phyloP scores from a whole-genome alignment of 495 filamentous ascomycete species.

The Corynascus novoguineensis region DNA sequence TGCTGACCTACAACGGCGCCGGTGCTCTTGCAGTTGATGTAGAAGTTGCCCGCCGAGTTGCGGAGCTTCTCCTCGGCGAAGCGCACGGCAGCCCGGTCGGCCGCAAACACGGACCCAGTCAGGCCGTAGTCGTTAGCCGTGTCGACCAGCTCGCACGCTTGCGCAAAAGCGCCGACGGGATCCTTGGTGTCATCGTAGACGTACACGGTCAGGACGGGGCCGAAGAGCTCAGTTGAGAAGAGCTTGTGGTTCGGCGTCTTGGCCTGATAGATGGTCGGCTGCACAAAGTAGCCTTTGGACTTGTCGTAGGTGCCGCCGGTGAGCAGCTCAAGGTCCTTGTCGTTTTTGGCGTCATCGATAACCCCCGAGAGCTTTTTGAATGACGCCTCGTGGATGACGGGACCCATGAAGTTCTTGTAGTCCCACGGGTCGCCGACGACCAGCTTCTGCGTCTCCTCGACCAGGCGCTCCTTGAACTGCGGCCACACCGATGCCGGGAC shows the following conservation, averaged over 20 bases:
- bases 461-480: constrained; percentile 56
- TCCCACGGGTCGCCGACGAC: constrained; percentile 64
- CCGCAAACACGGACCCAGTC: constrained; percentile 73
- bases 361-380: constrained; percentile 64
- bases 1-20: constrained; percentile 91
- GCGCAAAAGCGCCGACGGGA: constrained; percentile 49
- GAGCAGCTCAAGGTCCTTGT: constrained; percentile 57
- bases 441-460: constrained; percentile 60
- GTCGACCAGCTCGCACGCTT: constrained; percentile 55
- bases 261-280: constrained; percentile 66
- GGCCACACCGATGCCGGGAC: constrained; percentile 66
- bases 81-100: constrained; percentile 61
- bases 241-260: constrained; percentile 57
- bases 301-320: constrained; percentile 66
- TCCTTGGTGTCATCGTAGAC: constrained; percentile 63
- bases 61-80: constrained; percentile 67
- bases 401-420: constrained; percentile 66
- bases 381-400: constrained; percentile 66
- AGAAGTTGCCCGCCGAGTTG: constrained; percentile 82
- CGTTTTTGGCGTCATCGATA: constrained; percentile 64
- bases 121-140: constrained; percentile 67
- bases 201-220: constrained; percentile 63
- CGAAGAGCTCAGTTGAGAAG: constrained; percentile 70
- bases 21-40: constrained; percentile 90
- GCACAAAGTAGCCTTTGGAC: constrained; percentile 61